Percentiles rank a stretch among this genome's conserved stretches.
phyloP scores from a whole-genome alignment of 306 rosid genomes.

The Sphenostylis stenocarpa region DNA sequence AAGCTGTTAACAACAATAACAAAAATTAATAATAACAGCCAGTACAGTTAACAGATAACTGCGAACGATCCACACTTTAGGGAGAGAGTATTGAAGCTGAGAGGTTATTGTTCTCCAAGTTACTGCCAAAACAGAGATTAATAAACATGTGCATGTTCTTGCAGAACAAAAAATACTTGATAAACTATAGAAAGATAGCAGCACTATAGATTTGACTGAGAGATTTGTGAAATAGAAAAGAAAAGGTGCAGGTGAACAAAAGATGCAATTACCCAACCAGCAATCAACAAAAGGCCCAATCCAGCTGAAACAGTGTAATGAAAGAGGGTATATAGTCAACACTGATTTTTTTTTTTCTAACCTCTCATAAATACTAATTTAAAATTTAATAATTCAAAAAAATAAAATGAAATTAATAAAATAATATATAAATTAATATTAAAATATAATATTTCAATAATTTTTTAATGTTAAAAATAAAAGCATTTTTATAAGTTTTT shows the following conservation, averaged over 20 bases:
- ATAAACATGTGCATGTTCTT: no score
- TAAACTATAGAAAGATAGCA: no score
- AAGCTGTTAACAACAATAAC: not conserved
- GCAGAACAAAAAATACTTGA: not conserved
- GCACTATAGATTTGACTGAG: not conserved
- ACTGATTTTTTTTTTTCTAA: not conserved
- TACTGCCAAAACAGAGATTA: not conserved
- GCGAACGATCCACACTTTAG: not conserved
- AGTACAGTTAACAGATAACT: not conserved
- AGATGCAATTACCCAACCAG: not conserved
- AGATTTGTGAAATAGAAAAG: not conserved
- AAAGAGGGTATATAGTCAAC: no score
- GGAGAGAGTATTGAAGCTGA: not conserved
- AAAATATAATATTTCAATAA: no score
- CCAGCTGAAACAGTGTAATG: no score
- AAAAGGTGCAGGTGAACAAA: not conserved
- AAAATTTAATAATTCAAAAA: no score
- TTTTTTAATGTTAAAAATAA: no score
- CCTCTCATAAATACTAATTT: no score
- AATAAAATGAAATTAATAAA: no score
- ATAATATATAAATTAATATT: no score
- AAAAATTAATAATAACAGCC: not conserved
- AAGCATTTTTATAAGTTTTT: no score
- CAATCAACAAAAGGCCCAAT: not conserved
- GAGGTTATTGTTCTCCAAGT: not conserved